phyloP scores from a whole-genome alignment of 768 basidiomycete species.

The Naganishia friedmannii region DNA sequence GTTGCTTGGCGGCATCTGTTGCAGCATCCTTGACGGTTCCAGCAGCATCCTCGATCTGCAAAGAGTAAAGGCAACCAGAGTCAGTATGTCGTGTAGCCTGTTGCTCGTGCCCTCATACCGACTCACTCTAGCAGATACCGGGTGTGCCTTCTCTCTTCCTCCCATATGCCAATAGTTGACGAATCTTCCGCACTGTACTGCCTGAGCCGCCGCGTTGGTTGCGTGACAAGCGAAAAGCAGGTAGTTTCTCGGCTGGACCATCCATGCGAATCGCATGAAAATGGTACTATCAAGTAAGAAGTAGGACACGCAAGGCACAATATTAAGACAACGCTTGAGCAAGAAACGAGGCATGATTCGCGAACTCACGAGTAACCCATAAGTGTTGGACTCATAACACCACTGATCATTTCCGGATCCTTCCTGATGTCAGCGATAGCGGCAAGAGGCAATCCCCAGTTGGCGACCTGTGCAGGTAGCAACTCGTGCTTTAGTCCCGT shows the following conservation, averaged over 20 bases:
- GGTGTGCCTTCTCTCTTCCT: slow-evolving; percentile 69
- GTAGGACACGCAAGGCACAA: not conserved
- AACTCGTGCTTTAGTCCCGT: slow-evolving; percentile 46
- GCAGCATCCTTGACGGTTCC: slow-evolving; percentile 17
- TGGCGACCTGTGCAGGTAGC: slow-evolving; percentile 69
- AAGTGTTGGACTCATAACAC: slow-evolving; percentile 90
- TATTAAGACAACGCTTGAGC: not conserved
- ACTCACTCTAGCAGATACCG: slow-evolving; percentile 33
- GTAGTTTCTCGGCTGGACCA: slow-evolving; percentile 74
- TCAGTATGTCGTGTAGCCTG: not conserved
- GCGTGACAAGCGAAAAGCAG: slow-evolving; percentile 89
- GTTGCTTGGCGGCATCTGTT: slow-evolving; percentile 1
- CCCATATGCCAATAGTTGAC: slow-evolving; percentile 86
- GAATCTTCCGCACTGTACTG: slow-evolving; percentile 78
- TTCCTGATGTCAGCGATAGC: slow-evolving; percentile 83
- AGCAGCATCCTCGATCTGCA: slow-evolving; percentile 22
- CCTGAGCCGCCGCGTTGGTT: slow-evolving; percentile 84
- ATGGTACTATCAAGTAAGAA: slow-evolving; percentile 58
- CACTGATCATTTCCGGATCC: slow-evolving; percentile 95
- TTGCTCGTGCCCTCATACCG: not conserved
- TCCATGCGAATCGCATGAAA: slow-evolving; percentile 69
- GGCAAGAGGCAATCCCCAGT: slow-evolving; percentile 96
- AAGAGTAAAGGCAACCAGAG: no score
- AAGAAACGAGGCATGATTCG: no score
- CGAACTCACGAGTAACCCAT: slow-evolving; percentile 81